phyloP scores from a whole-genome alignment of 2,329 filamentous ascomycete genomes.

The Monosporascus sp. region DNA sequence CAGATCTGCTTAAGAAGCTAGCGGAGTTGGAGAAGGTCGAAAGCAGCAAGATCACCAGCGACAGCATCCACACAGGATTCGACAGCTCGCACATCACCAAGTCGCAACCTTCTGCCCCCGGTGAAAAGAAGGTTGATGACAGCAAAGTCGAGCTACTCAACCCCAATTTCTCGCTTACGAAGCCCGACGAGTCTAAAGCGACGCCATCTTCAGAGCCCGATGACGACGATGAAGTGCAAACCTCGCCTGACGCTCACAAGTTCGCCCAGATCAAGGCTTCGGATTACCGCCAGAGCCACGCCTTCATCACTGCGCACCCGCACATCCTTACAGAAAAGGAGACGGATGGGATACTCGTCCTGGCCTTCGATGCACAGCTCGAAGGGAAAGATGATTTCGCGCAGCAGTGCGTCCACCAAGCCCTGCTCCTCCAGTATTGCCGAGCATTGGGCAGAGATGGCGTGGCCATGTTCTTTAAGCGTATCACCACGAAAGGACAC shows the following conservation, averaged over 20 bases:
- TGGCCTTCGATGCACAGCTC: constrained; percentile 86
- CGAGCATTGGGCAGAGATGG: constrained; percentile 83
- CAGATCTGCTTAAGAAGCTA: constrained; percentile 68
- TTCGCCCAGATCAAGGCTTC: constrained; percentile 75
- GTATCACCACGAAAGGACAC: constrained; percentile 84
- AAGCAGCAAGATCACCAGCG: constrained; percentile 86
- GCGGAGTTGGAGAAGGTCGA: constrained; percentile 81
- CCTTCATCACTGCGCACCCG: constrained; percentile 76
- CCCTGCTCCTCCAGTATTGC: constrained; percentile 89
- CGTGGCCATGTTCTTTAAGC: constrained; percentile 90
- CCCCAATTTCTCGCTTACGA: constrained; percentile 45
- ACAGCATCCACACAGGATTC: constrained; percentile 83
- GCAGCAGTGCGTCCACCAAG: constrained; percentile 88
- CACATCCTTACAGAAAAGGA: constrained; percentile 77
- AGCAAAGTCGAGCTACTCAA: constrained; percentile 71
- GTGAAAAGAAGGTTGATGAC: constrained; percentile 42
- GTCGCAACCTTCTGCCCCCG: constrained; percentile 25
- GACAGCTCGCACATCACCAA: constrained; percentile 71
- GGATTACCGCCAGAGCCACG: constrained; percentile 68
- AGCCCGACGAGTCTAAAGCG: constrained; percentile 18
- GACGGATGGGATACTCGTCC: constrained; percentile 83
- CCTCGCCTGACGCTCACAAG: constrained; percentile 70
- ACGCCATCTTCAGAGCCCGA: constrained; percentile 27
- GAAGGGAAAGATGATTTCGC: constrained; percentile 72
- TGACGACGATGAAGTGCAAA: constrained; percentile 70